Percentiles rank a stretch among this genome's conserved stretches.
These are phyloP conservation scores for Amphichorda felina DNA, from an alignment of 2,329 filamentous ascomycete genomes.

Conservation along the genomic window DNA sequence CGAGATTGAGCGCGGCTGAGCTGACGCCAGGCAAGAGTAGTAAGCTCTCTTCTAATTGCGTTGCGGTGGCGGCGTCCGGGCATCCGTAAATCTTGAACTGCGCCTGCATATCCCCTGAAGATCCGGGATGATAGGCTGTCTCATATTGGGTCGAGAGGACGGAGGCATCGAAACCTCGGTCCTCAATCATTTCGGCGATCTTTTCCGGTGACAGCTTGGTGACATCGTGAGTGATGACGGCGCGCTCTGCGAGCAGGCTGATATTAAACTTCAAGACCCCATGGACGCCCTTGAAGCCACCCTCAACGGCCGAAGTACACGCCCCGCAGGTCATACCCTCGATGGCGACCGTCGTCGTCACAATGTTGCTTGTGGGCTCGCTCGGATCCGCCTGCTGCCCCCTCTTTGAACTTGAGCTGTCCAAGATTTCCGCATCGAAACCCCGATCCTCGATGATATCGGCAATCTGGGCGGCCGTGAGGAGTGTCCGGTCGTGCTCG, in stretches of 20 bases:
- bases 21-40: conserved; percentile 56
- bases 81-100: conserved; percentile 80
- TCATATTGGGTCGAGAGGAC: conserved; percentile 67
- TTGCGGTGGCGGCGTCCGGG: conserved; percentile 59
- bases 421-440: conserved; percentile 69
- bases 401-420: conserved; percentile 33
- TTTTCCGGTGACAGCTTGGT: conserved; percentile 57
- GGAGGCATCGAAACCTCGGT: conserved; percentile 76
- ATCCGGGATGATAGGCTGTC: conserved; percentile 37
- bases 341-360: conserved; percentile 76
- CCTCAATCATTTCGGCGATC: conserved; percentile 76
- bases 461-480: conserved; percentile 40
- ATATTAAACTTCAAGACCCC: conserved; percentile 89
- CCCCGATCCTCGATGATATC: conserved; percentile 60
- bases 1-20: conserved; percentile 61
- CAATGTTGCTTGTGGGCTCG: conserved; percentile 28
- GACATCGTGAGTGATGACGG: conserved; percentile 75
- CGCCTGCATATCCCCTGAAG: conserved; percentile 36
- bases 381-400: conserved; percentile 9
- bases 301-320: conserved; percentile 84
- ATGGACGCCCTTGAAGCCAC: conserved; percentile 63
- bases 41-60: conserved; percentile 58
- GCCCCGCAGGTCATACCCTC: conserved; percentile 97
- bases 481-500: conserved; percentile 55
- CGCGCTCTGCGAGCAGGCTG: conserved; percentile 83